Evolutionary conservation across 2,329 filamentous ascomycete genomes (phyloP).

Genomic region (Madurella mycetomatis): DNA sequence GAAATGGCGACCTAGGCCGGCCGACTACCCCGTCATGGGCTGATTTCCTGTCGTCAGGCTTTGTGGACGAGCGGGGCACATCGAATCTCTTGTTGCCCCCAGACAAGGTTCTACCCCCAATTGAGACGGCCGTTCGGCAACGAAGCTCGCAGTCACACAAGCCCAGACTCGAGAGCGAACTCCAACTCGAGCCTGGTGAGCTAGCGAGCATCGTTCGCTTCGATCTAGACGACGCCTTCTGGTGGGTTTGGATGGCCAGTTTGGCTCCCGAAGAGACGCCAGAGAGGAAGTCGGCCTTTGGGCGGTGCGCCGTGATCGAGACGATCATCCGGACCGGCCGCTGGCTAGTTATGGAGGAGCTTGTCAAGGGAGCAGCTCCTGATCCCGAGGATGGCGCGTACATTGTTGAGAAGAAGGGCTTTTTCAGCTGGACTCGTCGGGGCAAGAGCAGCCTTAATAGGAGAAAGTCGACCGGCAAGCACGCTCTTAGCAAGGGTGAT

Average conservation of each 20-base stretch:
- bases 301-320: constrained; percentile 86
- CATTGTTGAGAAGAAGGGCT: constrained; percentile 91
- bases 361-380: constrained; percentile 86
- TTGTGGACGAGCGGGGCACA: constrained; percentile 69
- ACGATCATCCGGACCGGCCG: constrained; percentile 74
- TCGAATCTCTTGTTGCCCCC: constrained; percentile 77
- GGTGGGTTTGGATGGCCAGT: constrained; percentile 99
- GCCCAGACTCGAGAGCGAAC: constrained; percentile 64
- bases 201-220: constrained; percentile 85
- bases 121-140: constrained; percentile 66
- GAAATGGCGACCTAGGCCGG: constrained; percentile 62
- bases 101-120: constrained; percentile 84
- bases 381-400: constrained; percentile 82
- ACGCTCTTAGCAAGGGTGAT: constrained; percentile 46
- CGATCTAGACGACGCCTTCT: constrained; percentile 91
- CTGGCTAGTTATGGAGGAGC: constrained; percentile 95
- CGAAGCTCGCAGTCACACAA: constrained; percentile 83
- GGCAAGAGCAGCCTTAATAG: constrained; percentile 57
- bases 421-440: constrained; percentile 80
- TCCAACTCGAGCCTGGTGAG: constrained; percentile 79
- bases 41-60: constrained; percentile 92
- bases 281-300: constrained; percentile 85
- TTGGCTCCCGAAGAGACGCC: constrained; percentile 84
- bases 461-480: constrained; percentile 64
- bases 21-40: constrained; percentile 98